These are phyloP conservation scores for Spathaspora boniae DNA, from an alignment of 805 yeast species.

Conservation along the genomic window DNA sequence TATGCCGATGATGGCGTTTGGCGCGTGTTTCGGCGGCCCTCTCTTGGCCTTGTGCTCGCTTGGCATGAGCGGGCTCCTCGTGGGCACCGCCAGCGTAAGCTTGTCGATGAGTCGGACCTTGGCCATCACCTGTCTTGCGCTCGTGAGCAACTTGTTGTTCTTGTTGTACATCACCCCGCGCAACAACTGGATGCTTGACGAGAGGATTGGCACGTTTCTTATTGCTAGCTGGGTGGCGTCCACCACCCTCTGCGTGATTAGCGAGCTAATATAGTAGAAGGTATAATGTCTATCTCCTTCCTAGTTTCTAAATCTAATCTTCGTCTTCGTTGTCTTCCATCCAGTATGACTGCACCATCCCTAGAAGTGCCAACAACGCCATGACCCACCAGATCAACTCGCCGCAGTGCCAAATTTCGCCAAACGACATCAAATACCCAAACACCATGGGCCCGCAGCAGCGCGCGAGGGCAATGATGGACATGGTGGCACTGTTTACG, in stretches of 20 bases:
- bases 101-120: slow-evolving; percentile 20
- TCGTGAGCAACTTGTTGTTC: slow-evolving; percentile 20
- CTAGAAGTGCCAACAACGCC: slow-evolving; percentile 24
- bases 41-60: slow-evolving; percentile 75
- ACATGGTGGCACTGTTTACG: slow-evolving; percentile 31
- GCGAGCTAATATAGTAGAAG: slow-evolving; percentile 14
- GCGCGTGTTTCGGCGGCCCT: slow-evolving; percentile 95
- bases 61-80: slow-evolving; percentile 64
- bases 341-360: slow-evolving; percentile 25
- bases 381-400: slow-evolving; percentile 36
- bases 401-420: slow-evolving; percentile 21
- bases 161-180: slow-evolving; percentile 18
- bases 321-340: slow-evolving; percentile 28
- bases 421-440: slow-evolving; percentile 33
- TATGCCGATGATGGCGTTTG: slow-evolving; percentile 84
- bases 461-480: slow-evolving; percentile 30
- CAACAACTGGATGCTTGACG: slow-evolving; percentile 32
- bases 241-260: slow-evolving; percentile 21
- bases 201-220: slow-evolving; percentile 28
- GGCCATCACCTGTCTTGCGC: slow-evolving; percentile 16
- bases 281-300: no score
- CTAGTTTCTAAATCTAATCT: no score
- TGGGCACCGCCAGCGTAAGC: slow-evolving; percentile 10
- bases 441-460: slow-evolving; percentile 31
- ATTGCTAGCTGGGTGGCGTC: slow-evolving; percentile 29